phyloP scores from a whole-genome alignment of 106 monocot species.

The Dendrobium nobile region DNA sequence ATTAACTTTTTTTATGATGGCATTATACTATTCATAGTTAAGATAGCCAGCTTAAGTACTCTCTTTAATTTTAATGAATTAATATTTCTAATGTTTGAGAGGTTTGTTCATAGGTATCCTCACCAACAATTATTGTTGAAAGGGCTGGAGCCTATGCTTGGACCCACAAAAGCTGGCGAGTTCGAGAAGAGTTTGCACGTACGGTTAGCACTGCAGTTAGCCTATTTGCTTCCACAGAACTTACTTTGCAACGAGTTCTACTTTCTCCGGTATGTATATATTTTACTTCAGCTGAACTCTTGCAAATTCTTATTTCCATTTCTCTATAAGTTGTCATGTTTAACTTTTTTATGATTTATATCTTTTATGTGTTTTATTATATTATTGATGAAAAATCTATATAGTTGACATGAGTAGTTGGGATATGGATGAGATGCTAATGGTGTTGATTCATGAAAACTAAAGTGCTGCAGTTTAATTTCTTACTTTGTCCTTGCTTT shows the following conservation, averaged over 20 bases:
- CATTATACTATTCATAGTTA: too few species aligned
- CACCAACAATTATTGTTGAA: constrained; percentile 97
- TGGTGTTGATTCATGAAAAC: not conserved
- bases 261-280: constrained; percentile 70
- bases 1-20: too few species aligned
- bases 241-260: constrained; percentile 74
- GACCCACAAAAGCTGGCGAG: constrained; percentile 95
- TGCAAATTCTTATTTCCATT: not conserved
- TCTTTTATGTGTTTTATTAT: not conserved
- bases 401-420: too few species aligned
- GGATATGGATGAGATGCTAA: too few species aligned
- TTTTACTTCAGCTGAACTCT: not conserved
- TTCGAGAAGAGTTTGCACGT: constrained; percentile 86
- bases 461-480: not conserved
- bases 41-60: too few species aligned
- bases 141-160: constrained; percentile 96
- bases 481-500: not conserved
- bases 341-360: not conserved
- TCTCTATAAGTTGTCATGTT: not conserved
- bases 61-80: too few species aligned
- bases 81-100: not conserved
- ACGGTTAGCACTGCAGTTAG: constrained; percentile 82
- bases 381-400: not conserved
- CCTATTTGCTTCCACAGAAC: constrained; percentile 93
- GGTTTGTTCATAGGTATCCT: constrained; percentile 61